These are phyloP conservation scores for Pseudoneurospora amorphoporcata DNA, from an alignment of 495 filamentous ascomycete species.

Conservation along the genomic window DNA sequence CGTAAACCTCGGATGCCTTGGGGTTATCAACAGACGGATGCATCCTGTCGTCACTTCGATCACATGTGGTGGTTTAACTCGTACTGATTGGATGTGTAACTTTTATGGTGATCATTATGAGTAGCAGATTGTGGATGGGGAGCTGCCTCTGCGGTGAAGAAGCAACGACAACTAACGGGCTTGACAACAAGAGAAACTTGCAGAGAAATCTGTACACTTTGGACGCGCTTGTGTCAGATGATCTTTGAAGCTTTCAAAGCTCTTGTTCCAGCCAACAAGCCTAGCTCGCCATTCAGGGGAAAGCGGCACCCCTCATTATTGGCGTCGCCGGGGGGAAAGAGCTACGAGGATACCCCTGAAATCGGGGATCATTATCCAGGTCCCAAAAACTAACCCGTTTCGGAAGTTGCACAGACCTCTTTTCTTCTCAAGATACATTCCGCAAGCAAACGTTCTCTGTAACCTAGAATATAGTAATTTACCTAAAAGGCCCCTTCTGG, in stretches of 20 bases:
- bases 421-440: too few species aligned
- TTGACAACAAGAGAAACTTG: not conserved
- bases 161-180: not conserved
- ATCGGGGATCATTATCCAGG: too few species aligned
- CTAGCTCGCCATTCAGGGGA: not conserved
- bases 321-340: not conserved
- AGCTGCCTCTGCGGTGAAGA: not conserved
- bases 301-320: not conserved
- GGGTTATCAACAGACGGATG: not conserved
- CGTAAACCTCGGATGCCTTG: not conserved
- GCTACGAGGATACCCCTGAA: not conserved
- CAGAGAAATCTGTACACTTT: not conserved
- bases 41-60: slow-evolving; percentile 13
- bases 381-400: too few species aligned
- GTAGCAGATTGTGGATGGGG: not conserved
- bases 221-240: not conserved
- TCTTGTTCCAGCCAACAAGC: not conserved
- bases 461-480: too few species aligned
- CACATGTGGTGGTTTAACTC: slow-evolving; percentile 8
- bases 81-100: slow-evolving; percentile 15
- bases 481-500: too few species aligned
- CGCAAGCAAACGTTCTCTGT: too few species aligned
- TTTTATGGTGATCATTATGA: not conserved
- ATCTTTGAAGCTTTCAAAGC: not conserved
- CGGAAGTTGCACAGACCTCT: too few species aligned